Base-by-base conservation (phyloP, 805 yeast genomes). In the Spathaspora passalidarum region DNA sequence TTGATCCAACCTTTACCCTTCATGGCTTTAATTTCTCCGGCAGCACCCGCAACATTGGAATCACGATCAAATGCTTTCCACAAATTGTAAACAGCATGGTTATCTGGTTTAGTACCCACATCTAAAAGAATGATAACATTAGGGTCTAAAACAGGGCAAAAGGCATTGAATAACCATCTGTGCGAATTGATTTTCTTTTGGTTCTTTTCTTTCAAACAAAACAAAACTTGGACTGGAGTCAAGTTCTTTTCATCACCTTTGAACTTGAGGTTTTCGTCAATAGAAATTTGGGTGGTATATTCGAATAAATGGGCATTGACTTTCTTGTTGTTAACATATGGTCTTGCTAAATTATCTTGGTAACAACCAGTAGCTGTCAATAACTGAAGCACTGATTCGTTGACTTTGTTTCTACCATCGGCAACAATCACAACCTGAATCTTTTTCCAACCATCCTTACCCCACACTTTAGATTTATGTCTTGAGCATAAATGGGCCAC, bases 11-110 rank as follows among this genome's bases (percentile, higher is more conserved):
- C 86, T 56, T 82, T 86, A 38, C 99, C 99, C 57, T 89, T 90
- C 88, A 92, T 85, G 0, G 98, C 89, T 51, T 86, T 86, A 60
- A 94, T 91, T 65, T 94, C 98, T 51, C 99, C 99, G 11, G 98
- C 97, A 1, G 96, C 99, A 51, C 99, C 99, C 0, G 97, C 99
- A 44, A 94, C 96, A 57, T 92, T 91, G 1, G 97, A 90, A 61
- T 94, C 97, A 55, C 82, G 78, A 64, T 94, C 99, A 65, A 94
- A 94, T 0, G 97, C 96, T 65, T 94, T 94, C 99, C 99, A 94
- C 49, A 94, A 72, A 56, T 92, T 94, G 60, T 94, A 95, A 20
- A 92, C 73, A 0, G 98, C 92, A 44, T 86, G 82, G 40, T 80
- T 78, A 52, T 89, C 90, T n/a, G 98, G 96, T 57, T 85, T 82